Evolutionary conservation across 2,329 filamentous ascomycete species (phyloP).

Genomic region (Trichoderma simmonsii): DNA sequence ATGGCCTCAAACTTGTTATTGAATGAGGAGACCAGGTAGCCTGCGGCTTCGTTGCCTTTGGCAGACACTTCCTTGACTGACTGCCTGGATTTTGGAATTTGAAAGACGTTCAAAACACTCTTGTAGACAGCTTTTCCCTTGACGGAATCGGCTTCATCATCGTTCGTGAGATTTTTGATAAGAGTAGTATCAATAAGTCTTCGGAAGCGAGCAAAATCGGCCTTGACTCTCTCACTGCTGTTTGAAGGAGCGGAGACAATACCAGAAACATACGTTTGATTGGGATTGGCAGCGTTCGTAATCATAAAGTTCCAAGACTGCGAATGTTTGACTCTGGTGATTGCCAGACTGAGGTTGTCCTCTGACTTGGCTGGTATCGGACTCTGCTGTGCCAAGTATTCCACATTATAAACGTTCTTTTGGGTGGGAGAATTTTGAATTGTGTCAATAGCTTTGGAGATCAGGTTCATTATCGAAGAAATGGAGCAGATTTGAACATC

Average conservation of each 20-base stretch:
- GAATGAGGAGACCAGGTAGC: not conserved
- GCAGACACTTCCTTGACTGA: not conserved
- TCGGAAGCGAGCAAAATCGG: not conserved
- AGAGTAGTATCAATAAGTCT: not conserved
- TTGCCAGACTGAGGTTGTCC: not conserved
- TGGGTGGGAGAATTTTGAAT: not conserved
- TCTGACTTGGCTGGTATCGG: not conserved
- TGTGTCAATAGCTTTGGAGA: not conserved
- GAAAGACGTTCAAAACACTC: not conserved
- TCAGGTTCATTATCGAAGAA: not conserved
- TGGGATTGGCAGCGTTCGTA: not conserved
- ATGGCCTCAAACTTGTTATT: not conserved
- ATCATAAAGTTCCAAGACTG: not conserved
- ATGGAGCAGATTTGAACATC: not conserved
- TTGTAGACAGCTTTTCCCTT: not conserved
- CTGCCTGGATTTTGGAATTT: not conserved
- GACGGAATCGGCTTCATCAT: not conserved
- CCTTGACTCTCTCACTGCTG: not conserved
- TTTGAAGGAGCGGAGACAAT: not conserved
- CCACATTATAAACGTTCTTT: not conserved
- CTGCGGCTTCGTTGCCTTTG: not conserved
- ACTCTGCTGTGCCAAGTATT: not conserved
- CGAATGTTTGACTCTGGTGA: not conserved
- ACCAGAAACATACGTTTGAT: not conserved
- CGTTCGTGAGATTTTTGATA: not conserved